These are phyloP conservation scores for Phaeoacremonium minimum DNA, from an alignment of 2,329 filamentous ascomycete species.

Conservation along the genomic window DNA sequence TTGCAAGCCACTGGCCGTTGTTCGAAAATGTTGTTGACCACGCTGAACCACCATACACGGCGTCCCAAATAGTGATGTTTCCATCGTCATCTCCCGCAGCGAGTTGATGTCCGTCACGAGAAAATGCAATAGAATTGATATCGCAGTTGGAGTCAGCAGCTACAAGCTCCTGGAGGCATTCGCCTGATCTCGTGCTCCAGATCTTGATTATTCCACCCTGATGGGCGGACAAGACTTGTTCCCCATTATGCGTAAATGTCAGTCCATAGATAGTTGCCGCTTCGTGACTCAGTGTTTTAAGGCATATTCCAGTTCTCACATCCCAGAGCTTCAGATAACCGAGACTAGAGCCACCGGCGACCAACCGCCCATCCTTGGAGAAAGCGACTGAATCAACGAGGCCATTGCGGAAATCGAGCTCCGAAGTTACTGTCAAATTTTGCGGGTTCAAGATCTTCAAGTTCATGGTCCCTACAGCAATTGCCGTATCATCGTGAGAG, in stretches of 20 bases:
- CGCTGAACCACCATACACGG: neutral
- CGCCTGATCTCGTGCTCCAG: neutral
- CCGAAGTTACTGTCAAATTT: too few species aligned
- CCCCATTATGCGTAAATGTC: neutral
- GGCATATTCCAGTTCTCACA: neutral
- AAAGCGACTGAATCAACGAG: constrained; percentile 10
- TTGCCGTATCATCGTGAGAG: too few species aligned
- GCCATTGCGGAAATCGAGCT: constrained; percentile 8
- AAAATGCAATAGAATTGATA: neutral
- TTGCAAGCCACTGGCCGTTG: neutral
- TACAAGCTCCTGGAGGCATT: neutral
- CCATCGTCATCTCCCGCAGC: neutral
- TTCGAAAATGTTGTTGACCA: neutral
- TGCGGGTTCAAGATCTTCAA: too few species aligned
- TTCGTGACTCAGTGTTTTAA: neutral
- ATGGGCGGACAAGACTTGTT: neutral
- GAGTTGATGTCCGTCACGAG: neutral
- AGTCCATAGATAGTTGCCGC: neutral
- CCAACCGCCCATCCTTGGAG: constrained; percentile 2
- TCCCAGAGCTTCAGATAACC: neutral
- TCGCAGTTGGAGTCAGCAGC: too few species aligned
- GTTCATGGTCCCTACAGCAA: too few species aligned
- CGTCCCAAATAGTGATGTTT: neutral
- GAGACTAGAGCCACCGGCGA: neutral
- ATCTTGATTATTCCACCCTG: neutral